phyloP scores from a whole-genome alignment of 2,329 filamentous ascomycete species.

The Bertia moriformis region DNA sequence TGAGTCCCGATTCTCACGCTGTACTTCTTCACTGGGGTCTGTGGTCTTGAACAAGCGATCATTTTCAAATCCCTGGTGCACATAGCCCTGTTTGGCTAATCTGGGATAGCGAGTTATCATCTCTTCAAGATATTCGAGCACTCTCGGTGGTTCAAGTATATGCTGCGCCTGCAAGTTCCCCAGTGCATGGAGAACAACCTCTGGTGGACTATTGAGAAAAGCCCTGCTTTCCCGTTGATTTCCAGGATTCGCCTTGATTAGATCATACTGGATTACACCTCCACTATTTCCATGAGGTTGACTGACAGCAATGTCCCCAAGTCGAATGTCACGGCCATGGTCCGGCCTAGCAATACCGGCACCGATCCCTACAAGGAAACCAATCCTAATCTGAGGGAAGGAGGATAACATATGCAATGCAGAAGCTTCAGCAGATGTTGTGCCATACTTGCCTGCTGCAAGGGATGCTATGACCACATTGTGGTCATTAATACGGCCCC shows the following conservation, averaged over 20 bases:
- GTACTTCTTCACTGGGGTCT: constrained; percentile 4
- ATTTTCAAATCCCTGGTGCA: not conserved
- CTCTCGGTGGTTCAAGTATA: not conserved
- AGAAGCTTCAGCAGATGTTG: constrained; percentile 3
- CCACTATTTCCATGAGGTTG: constrained; percentile 5
- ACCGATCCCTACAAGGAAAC: constrained; percentile 7
- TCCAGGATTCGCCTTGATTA: constrained; percentile 5
- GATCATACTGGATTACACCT: constrained; percentile 11
- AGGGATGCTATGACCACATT: constrained; percentile 12
- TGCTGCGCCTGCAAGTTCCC: not conserved
- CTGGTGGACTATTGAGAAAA: not conserved
- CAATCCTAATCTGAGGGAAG: constrained; percentile 7
- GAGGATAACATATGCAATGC: constrained; percentile 5
- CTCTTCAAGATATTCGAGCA: constrained; percentile 2
- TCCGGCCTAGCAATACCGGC: constrained; percentile 5
- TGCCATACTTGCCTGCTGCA: constrained; percentile 7
- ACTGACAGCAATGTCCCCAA: constrained; percentile 13
- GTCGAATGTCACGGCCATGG: constrained; percentile 8
- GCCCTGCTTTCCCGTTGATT: not conserved
- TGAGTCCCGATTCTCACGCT: constrained; percentile 2
- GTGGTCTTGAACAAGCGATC: constrained; percentile 3
- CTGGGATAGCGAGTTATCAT: constrained; percentile 1
- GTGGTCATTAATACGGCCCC: constrained; percentile 9
- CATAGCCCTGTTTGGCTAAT: constrained; percentile 2
- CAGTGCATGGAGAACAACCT: not conserved